These are phyloP conservation scores for Amanita pseudoporphyria DNA, from an alignment of 768 basidiomycete species.

Conservation along the genomic window DNA sequence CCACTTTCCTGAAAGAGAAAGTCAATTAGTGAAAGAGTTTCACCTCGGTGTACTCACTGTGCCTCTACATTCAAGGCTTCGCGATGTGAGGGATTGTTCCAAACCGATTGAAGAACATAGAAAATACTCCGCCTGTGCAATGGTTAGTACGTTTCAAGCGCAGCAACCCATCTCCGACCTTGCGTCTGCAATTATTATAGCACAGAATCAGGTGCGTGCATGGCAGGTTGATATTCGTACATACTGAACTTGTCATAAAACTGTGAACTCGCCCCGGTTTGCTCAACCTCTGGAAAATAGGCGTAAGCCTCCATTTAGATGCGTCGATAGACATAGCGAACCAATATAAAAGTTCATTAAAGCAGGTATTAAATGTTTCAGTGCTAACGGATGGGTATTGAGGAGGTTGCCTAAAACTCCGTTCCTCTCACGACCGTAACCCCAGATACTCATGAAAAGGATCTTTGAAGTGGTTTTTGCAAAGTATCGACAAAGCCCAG, in stretches of 20 bases:
- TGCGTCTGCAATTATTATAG: conserved; percentile 15
- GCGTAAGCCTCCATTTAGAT: neutral
- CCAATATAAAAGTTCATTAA: conserved; percentile 94
- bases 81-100: conserved; percentile 85
- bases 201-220: conserved; percentile 24
- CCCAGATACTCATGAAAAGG: conserved; percentile 63
- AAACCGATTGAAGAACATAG: conserved; percentile 79
- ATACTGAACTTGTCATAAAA: conserved; percentile 97
- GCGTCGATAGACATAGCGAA: conserved; percentile 22
- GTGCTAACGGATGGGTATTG: conserved; percentile 75
- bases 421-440: conserved; percentile 52
- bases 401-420: conserved; percentile 78
- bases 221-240: conserved; percentile 19
- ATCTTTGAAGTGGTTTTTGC: conserved; percentile 32
- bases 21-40: neutral
- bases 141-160: neutral
- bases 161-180: neutral
- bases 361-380: conserved; percentile 84
- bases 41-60: conserved; percentile 31
- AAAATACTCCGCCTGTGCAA: conserved; percentile 69
- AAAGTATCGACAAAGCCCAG: neutral
- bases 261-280: conserved; percentile 94
- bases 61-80: conserved; percentile 79
- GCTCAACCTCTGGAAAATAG: conserved; percentile 73
- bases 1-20: conserved; percentile 52